Conservation (phyloP, 345 rosid species). For the Eucalyptus curtisii region DNA sequence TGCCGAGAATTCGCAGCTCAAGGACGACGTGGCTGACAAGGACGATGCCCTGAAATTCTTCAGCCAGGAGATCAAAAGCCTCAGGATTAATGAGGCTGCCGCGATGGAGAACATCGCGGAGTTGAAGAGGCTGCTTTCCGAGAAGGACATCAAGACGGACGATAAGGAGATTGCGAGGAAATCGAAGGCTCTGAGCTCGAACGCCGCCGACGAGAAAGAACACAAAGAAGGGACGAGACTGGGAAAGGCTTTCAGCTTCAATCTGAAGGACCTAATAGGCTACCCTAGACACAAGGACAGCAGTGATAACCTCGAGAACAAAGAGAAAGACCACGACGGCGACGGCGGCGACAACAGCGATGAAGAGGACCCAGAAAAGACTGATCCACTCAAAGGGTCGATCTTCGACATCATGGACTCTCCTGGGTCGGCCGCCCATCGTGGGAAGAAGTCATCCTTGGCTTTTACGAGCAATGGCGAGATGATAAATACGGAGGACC, state of each 20-base stretch:
- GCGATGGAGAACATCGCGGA: constrained; percentile 46
- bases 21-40: constrained; percentile 44
- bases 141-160: constrained; percentile 7
- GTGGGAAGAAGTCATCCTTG: constrained; percentile 25
- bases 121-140: constrained; percentile 29
- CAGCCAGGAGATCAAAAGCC: constrained; percentile 46
- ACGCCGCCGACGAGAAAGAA: not conserved
- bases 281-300: constrained; percentile 23
- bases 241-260: constrained; percentile 34
- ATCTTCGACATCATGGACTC: constrained; percentile 53
- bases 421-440: constrained; percentile 25
- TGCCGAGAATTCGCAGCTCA: constrained; percentile 63
- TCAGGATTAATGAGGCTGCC: constrained; percentile 44
- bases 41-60: constrained; percentile 53
- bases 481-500: constrained; percentile 27
- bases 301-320: not conserved
- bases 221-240: constrained; percentile 11
- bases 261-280: constrained; percentile 36
- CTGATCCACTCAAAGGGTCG: constrained; percentile 57
- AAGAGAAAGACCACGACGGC: not conserved
- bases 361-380: not conserved
- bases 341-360: not conserved
- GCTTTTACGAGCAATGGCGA: constrained; percentile 27
- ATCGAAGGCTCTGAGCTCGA: not conserved
- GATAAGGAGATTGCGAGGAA: not conserved